A percentile compares a stretch with the other conserved stretches of the same genome.
phyloP scores from a whole-genome alignment of 1,284 basidiomycete genomes.

The Pyrrhoderma lamaoense region DNA sequence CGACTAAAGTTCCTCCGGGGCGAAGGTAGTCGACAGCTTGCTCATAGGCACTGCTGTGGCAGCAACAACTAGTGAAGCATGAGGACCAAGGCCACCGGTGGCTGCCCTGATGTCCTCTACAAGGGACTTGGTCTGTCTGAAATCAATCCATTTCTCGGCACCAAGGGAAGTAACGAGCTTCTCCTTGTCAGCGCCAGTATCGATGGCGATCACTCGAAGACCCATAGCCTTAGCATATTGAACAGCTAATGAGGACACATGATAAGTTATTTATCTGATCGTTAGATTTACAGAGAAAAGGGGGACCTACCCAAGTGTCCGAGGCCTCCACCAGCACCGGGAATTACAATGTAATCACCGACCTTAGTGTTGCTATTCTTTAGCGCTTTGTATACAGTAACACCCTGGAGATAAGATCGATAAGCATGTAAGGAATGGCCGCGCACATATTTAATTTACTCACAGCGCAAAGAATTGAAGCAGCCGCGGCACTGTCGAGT shows the following conservation, averaged over 20 bases:
- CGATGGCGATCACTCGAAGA: conserved; percentile 62
- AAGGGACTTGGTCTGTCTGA: conserved; percentile 45
- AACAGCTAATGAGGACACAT: conserved; percentile 31
- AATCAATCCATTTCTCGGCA: conserved; percentile 67
- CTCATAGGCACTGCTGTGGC: conserved; percentile 48
- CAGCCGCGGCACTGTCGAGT: conserved; percentile 51
- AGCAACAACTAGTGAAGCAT: conserved; percentile 54
- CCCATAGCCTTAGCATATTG: conserved; percentile 64
- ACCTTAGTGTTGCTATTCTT: conserved; percentile 45
- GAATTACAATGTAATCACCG: conserved; percentile 64
- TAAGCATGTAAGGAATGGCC: background rate
- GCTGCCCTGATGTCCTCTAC: conserved; percentile 46
- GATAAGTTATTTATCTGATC: too few relatives aligned
- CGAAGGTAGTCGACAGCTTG: conserved; percentile 61
- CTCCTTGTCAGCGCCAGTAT: conserved; percentile 61
- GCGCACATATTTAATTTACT: conserved; percentile 19
- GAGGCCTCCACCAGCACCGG: conserved; percentile 59
- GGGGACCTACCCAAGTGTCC: conserved; percentile 46
- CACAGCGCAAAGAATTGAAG: conserved; percentile 63
- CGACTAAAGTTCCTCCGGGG: conserved; percentile 48
- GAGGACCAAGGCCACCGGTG: conserved; percentile 57
- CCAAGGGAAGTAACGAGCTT: conserved; percentile 52
- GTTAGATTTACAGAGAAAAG: background rate
- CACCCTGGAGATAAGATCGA: conserved; percentile 33
- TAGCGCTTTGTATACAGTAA: conserved; percentile 66